phyloP scores from a whole-genome alignment of 2,329 filamentous ascomycete species.

The Xylariales sp. region DNA sequence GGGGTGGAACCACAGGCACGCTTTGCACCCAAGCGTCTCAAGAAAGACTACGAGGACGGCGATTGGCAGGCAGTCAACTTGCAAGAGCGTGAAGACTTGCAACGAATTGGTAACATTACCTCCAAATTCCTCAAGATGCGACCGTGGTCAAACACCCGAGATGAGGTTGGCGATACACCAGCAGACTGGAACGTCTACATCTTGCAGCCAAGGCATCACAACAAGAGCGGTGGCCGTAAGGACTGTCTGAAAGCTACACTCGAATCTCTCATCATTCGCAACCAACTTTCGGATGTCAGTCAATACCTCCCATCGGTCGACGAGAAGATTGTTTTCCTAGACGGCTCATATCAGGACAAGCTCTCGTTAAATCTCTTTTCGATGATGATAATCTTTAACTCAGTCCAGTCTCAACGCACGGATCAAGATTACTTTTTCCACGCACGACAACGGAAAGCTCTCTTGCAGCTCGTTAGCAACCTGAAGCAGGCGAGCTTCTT shows the following conservation, averaged over 20 bases:
- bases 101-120: constrained; percentile 62
- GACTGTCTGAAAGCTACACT: constrained; percentile 64
- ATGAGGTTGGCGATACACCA: constrained; percentile 48
- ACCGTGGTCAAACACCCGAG: constrained; percentile 67
- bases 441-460: constrained; percentile 60
- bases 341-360: constrained; percentile 81
- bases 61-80: constrained; percentile 11
- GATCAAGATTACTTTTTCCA: constrained; percentile 91
- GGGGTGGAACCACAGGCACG: too few relatives aligned
- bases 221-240: constrained; percentile 50
- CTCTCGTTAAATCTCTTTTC: constrained; percentile 80
- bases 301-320: constrained; percentile 65
- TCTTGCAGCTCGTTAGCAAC: constrained; percentile 70
- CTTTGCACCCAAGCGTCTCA: too few relatives aligned
- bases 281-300: constrained; percentile 67
- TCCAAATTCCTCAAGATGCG: constrained; percentile 68
- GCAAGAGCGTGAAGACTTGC: constrained; percentile 57
- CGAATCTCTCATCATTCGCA: constrained; percentile 77
- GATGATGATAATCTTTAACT: constrained; percentile 79
- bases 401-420: constrained; percentile 78
- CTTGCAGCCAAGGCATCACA: constrained; percentile 49
- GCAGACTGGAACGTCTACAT: constrained; percentile 73
- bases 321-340: constrained; percentile 67
- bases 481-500: constrained; percentile 82
- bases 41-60: background rate